Conservation (phyloP, 495 filamentous ascomycete species). For the Penicillium flavigenum region DNA sequence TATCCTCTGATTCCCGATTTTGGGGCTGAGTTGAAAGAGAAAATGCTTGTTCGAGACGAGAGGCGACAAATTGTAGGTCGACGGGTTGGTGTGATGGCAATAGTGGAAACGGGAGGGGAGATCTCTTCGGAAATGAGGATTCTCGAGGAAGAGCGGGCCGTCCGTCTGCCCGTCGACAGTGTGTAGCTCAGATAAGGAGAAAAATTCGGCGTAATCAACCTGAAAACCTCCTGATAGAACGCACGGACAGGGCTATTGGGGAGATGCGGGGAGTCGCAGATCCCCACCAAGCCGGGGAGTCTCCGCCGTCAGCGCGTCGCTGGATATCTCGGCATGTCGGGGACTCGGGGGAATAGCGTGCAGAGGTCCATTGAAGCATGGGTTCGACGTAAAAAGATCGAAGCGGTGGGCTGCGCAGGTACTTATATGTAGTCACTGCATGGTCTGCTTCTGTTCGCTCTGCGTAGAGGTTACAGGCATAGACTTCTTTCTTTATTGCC, state of each 20-base stretch:
- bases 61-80: too few relatives aligned
- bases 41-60: too few relatives aligned
- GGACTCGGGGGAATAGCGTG: neutral
- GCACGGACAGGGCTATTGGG: slow-evolving; percentile 6
- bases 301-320: slow-evolving; percentile 15
- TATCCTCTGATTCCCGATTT: too few relatives aligned
- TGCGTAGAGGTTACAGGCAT: slow-evolving; percentile 7
- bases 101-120: too few relatives aligned
- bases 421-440: slow-evolving; percentile 11
- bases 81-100: too few relatives aligned
- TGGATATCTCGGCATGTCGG: slow-evolving; percentile 1
- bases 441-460: slow-evolving; percentile 9
- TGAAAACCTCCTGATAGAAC: neutral
- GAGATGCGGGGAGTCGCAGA: slow-evolving; percentile 4
- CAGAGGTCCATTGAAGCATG: slow-evolving; percentile 3
- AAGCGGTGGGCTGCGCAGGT: neutral
- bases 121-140: too few relatives aligned
- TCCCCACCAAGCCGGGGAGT: slow-evolving; percentile 15
- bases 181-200: too few relatives aligned
- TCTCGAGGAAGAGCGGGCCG: too few relatives aligned
- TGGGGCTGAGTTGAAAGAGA: too few relatives aligned
- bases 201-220: neutral
- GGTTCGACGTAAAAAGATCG: slow-evolving; percentile 5
- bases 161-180: too few relatives aligned
- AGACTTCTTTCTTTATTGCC: slow-evolving; percentile 17